Evolutionary conservation across 495 filamentous ascomycete species (phyloP).

Genomic region (Podospora pseudoanserina): DNA sequence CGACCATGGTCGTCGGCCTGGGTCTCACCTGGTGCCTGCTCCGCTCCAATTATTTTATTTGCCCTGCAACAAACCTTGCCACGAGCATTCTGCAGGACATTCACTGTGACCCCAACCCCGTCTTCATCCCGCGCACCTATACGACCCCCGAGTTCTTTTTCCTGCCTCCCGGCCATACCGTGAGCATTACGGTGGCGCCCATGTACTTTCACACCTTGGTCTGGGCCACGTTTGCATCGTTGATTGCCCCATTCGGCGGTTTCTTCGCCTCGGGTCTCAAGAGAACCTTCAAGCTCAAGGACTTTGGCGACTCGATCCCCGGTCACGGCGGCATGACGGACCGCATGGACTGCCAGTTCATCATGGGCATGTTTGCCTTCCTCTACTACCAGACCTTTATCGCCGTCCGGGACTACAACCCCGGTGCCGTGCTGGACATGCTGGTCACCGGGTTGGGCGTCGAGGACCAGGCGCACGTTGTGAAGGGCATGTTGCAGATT

Average conservation of each 20-base stretch:
- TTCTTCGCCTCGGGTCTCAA: constrained; percentile 99
- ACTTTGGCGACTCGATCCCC: constrained; percentile 97
- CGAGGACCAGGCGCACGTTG: constrained; percentile 86
- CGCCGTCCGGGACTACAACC: constrained; percentile 72
- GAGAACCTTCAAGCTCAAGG: constrained; percentile 99
- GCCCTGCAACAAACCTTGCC: constrained; percentile 93
- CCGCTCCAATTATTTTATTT: constrained; percentile 96
- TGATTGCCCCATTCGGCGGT: constrained; percentile 96
- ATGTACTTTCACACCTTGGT: constrained; percentile 94
- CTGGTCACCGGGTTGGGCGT: constrained; percentile 69
- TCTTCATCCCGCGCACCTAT: constrained; percentile 78
- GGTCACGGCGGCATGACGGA: constrained; percentile 99
- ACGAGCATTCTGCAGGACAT: constrained; percentile 90
- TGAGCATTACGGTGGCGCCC: constrained; percentile 66
- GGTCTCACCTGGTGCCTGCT: constrained; percentile 83
- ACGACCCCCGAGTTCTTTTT: constrained; percentile 67
- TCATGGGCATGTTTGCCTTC: constrained; percentile 98
- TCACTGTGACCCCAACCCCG: constrained; percentile 87
- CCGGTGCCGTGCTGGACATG: constrained; percentile 81
- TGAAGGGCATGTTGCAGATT: constrained; percentile 78
- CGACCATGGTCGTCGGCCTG: constrained; percentile 82
- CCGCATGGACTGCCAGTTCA: constrained; percentile 99
- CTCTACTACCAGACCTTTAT: constrained; percentile 99
- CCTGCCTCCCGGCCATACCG: constrained; percentile 50
- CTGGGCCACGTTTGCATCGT: constrained; percentile 89